Percentiles rank a stretch among this genome's conserved stretches.
Conservation (phyloP, 768 basidiomycete species). For the Megacollybia marginata region DNA sequence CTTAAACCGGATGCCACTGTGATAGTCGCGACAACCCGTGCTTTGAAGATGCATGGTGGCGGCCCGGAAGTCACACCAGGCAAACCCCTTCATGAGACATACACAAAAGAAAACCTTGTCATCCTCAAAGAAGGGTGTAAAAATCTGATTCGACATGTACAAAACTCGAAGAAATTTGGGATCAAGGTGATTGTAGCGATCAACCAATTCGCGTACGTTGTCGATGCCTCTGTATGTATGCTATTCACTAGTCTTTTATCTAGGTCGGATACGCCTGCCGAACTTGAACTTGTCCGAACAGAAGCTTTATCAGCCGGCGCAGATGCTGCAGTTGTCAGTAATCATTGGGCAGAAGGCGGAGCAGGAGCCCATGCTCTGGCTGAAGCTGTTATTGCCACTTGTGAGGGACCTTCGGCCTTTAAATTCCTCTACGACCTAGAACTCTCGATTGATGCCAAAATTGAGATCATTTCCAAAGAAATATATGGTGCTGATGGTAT, state of each 20-base stretch:
- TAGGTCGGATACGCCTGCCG: slow-evolving; percentile 86
- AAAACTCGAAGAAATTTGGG: slow-evolving; percentile 93
- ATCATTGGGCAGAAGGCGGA: slow-evolving; percentile 97
- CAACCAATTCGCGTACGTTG: slow-evolving; percentile 86
- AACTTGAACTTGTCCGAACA: slow-evolving; percentile 77
- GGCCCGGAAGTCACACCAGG: slow-evolving; percentile 96
- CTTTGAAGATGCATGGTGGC: slow-evolving; percentile 99
- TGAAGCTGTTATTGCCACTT: slow-evolving; percentile 83
- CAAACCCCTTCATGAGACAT: slow-evolving; percentile 87
- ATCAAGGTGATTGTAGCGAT: slow-evolving; percentile 94
- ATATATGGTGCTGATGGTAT: slow-evolving; percentile 95
- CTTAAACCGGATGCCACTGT: slow-evolving; percentile 90
- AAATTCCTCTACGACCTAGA: slow-evolving; percentile 90
- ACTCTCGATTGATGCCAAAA: slow-evolving; percentile 82
- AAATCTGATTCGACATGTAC: slow-evolving; percentile 89
- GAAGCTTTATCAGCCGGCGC: slow-evolving; percentile 81
- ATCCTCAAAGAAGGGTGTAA: slow-evolving; percentile 87
- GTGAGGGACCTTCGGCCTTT: slow-evolving; percentile 78
- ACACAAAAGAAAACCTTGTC: slow-evolving; percentile 88
- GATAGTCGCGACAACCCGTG: slow-evolving; percentile 95
- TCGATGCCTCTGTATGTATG: no score
- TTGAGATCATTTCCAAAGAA: slow-evolving; percentile 77
- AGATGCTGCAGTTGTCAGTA: slow-evolving; percentile 91
- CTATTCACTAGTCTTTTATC: slow-evolving; percentile 1
- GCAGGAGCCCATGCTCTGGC: slow-evolving; percentile 85